Conservation (phyloP, 2,329 filamentous ascomycete species). For the Fusarium fracticaudum region DNA sequence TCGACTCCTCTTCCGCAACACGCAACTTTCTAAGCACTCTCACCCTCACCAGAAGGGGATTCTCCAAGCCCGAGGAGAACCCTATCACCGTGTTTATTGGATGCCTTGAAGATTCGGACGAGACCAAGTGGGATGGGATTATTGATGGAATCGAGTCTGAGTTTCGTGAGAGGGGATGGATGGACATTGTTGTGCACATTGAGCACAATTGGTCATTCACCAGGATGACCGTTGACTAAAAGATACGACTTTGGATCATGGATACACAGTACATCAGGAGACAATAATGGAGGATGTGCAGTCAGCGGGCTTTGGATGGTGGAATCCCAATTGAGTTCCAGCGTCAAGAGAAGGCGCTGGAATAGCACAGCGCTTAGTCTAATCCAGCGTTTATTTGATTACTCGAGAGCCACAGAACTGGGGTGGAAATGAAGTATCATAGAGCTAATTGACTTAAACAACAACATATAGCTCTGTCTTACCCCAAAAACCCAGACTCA, state of each 20-base stretch:
- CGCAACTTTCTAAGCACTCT: not conserved
- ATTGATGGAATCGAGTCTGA: not conserved
- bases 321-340: not conserved
- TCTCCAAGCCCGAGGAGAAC: not conserved
- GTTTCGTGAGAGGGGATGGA: not conserved
- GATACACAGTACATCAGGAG: not conserved
- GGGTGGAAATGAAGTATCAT: not conserved
- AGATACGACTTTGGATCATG: not conserved
- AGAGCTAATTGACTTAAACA: not conserved
- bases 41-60: not conserved
- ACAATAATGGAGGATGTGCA: no score
- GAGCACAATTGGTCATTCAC: not conserved
- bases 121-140: not conserved
- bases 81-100: not conserved
- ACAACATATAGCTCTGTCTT: not conserved
- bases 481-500: not conserved
- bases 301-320: not conserved
- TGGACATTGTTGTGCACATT: not conserved
- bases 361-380: not conserved
- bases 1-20: not conserved
- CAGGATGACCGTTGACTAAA: not conserved
- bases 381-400: not conserved
- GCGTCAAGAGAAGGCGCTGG: not conserved
- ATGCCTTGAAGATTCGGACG: not conserved
- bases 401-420: not conserved